These are phyloP conservation scores for Oryza coarctata DNA, from an alignment of 176 grass and related monocot genomes.

Conservation along the genomic window DNA sequence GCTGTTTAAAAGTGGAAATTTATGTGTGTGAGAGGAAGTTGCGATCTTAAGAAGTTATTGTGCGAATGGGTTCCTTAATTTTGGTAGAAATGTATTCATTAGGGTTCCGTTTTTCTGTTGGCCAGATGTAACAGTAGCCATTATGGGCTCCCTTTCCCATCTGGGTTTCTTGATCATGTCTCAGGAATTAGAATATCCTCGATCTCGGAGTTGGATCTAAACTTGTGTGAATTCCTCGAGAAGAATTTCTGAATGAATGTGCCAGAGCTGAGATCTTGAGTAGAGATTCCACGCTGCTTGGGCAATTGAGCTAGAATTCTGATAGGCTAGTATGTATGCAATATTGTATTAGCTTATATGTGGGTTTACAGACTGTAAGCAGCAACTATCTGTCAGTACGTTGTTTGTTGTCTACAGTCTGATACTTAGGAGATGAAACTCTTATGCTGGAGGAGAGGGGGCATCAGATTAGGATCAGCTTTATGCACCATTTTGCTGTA, in stretches of 20 bases:
- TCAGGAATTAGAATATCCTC: background rate
- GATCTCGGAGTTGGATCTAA: conserved; percentile 21
- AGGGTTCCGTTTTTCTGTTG: background rate
- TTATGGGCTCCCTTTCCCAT: background rate
- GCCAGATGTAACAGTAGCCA: conserved; percentile 17
- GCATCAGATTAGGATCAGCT: background rate
- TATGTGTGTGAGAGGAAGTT: background rate
- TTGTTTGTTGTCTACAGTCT: background rate
- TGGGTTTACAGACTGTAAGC: background rate
- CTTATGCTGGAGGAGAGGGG: background rate
- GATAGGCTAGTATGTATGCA: conserved; percentile 11
- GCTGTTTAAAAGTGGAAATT: conserved; percentile 13
- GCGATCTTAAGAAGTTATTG: conserved; percentile 3
- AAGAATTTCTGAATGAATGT: background rate
- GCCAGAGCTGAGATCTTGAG: conserved; percentile 8
- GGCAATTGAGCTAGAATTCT: conserved; percentile 14
- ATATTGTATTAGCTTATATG: background rate
- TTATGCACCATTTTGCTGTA: conserved; percentile 11
- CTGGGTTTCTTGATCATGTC: conserved; percentile 19
- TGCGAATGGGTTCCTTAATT: background rate
- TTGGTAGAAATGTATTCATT: background rate
- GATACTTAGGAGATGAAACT: conserved; percentile 8
- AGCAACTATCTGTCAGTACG: background rate
- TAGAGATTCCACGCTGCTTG: conserved; percentile 1
- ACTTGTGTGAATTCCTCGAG: background rate